Evolutionary conservation across 2,329 filamentous ascomycete species (phyloP), one percentile per base, ranked within the genome.

Genomic region (Coleophoma eucalyptorum): DNA sequence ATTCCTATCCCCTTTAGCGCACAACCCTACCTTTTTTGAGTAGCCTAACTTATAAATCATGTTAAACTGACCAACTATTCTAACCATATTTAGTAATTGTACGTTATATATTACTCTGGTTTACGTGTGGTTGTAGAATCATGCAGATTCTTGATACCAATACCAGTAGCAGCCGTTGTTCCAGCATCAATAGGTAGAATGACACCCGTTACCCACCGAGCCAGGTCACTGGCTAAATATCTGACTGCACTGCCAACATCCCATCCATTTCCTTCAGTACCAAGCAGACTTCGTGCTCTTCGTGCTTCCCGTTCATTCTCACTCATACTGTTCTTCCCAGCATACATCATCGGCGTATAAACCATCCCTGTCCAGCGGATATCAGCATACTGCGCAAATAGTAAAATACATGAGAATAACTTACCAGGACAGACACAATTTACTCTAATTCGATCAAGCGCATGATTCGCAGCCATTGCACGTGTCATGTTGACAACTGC

Each of bases 381-480:
- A n/a, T n/a, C n/a, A n/a, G n/a, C n/a, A n/a, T n/a, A n/a, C n/a
- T n/a, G n/a, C n/a, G n/a, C n/a, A n/a, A n/a, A n/a, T n/a, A n/a
- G n/a, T n/a, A n/a, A n/a, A n/a, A n/a, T n/a, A n/a, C n/a, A n/a
- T n/a, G n/a, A n/a, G n/a, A n/a, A n/a, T n/a, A n/a, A n/a, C n/a
- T n/a, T n/a, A n/a, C 75, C 76, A 0, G 76, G 77, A 59, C 75
- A 79, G 5, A 80, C 76, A 55, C 78, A 80, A 53, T 81, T 80
- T 3, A 80, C 76, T 13, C 77, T 61, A 34, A 81, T 77, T 0
- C 74, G 72, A 37, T 77, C 69, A 1, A 58, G 35, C 0, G 71
- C 77, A 65, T 81, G 78, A 57, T 81, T 76, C 5, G 71, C 72
- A 2, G 78, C 75, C 78, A 81, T 81, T 0, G 77, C 76, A 40